These are phyloP conservation scores for Xerocomus potaroensis DNA, from an alignment of 768 basidiomycete genomes.

Conservation along the genomic window DNA sequence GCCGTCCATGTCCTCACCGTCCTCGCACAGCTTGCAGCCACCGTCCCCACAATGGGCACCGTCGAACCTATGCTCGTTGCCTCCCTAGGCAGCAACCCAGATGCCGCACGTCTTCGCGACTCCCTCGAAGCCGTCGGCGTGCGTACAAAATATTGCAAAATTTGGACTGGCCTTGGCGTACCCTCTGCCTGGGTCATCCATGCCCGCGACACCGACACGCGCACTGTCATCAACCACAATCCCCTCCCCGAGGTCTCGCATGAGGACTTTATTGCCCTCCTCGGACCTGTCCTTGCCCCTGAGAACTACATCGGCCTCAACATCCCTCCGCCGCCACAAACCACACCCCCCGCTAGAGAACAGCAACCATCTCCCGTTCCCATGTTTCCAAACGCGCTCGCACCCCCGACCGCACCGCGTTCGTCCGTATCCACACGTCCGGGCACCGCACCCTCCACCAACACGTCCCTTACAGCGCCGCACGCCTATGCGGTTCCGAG, in stretches of 20 bases:
- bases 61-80: slow-evolving; percentile 64
- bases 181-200: slow-evolving; percentile 81
- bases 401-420: slow-evolving; percentile 27
- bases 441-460: slow-evolving; percentile 24
- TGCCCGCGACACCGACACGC: slow-evolving; percentile 59
- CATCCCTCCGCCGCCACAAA: slow-evolving; percentile 13
- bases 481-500: slow-evolving; percentile 23
- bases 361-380: slow-evolving; percentile 29
- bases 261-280: slow-evolving; percentile 76
- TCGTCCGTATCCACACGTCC: slow-evolving; percentile 33
- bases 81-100: slow-evolving; percentile 66
- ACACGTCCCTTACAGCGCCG: slow-evolving; percentile 8
- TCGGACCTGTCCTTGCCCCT: slow-evolving; percentile 78
- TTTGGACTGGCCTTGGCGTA: slow-evolving; percentile 67
- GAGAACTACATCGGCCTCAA: slow-evolving; percentile 58
- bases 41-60: slow-evolving; percentile 25
- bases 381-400: slow-evolving; percentile 23
- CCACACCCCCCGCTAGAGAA: slow-evolving; percentile 19
- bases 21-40: slow-evolving; percentile 56
- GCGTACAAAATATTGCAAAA: slow-evolving; percentile 67
- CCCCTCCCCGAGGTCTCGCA: slow-evolving; percentile 84
- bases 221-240: slow-evolving; percentile 82
- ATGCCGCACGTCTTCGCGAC: slow-evolving; percentile 56
- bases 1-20: slow-evolving; percentile 67
- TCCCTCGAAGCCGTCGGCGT: slow-evolving; percentile 68